Evolutionary conservation across 2,329 filamentous ascomycete genomes (phyloP).

Genomic region (Pestalotiopsis sp.): DNA sequence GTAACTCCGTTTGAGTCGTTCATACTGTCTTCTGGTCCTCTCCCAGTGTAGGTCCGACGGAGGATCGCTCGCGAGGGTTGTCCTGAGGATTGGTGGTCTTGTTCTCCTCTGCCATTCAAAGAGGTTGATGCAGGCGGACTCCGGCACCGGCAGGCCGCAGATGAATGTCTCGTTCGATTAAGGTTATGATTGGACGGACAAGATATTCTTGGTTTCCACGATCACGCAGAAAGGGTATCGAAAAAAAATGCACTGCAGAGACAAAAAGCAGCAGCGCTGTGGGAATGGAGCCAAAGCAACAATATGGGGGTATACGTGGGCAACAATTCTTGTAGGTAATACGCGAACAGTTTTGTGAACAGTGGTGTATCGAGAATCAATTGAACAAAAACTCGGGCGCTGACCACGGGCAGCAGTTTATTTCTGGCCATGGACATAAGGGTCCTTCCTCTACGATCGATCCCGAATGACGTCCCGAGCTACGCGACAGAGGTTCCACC

Average conservation of each 20-base stretch:
- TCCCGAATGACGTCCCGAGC: constrained; percentile 11
- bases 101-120: constrained; percentile 13
- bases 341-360: constrained; percentile 12
- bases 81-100: constrained; percentile 5
- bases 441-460: not conserved
- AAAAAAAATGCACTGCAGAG: constrained; percentile 9
- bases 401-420: not conserved
- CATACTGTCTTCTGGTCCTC: constrained; percentile 16
- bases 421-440: not conserved
- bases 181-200: constrained; percentile 10
- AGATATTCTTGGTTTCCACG: constrained; percentile 2
- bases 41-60: constrained; percentile 8
- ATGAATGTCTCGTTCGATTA: not conserved
- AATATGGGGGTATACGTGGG: constrained; percentile 24
- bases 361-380: constrained; percentile 16
- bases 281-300: not conserved
- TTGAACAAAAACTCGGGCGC: constrained; percentile 9
- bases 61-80: constrained; percentile 11
- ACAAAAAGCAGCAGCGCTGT: constrained; percentile 4
- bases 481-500: constrained; percentile 8
- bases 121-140: constrained; percentile 6
- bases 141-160: constrained; percentile 12
- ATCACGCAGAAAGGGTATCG: constrained; percentile 15
- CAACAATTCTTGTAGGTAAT: constrained; percentile 11
- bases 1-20: constrained; percentile 15